phyloP scores from a whole-genome alignment of 208 protist species.

The Acanthamoeba healyi region DNA sequence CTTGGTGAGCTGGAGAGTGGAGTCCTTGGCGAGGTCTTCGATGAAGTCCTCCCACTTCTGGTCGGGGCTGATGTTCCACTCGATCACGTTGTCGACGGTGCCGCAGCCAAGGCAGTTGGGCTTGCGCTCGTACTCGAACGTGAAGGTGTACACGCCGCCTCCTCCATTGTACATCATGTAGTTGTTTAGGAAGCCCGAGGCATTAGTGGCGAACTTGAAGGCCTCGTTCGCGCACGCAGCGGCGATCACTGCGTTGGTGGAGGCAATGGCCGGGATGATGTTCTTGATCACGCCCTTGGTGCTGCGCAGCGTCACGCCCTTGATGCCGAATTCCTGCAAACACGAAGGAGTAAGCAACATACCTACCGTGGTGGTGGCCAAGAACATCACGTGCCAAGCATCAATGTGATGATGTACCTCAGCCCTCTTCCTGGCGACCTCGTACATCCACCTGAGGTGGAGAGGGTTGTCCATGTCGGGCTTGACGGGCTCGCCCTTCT shows the following conservation, averaged over 20 bases:
- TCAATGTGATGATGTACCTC: background rate
- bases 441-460: conserved; percentile 87
- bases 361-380: background rate
- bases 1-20: conserved; percentile 23
- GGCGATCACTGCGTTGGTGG: conserved; percentile 97
- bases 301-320: conserved; percentile 94
- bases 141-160: conserved; percentile 21
- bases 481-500: conserved; percentile 28
- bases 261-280: conserved; percentile 99
- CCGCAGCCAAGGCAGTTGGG: conserved; percentile 30
- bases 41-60: conserved; percentile 51
- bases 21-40: conserved; percentile 18
- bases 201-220: conserved; percentile 49
- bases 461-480: conserved; percentile 88
- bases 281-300: conserved; percentile 98
- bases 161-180: conserved; percentile 58
- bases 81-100: conserved; percentile 48
- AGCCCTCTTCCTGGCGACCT: conserved; percentile 90
- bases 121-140: conserved; percentile 48
- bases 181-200: conserved; percentile 47
- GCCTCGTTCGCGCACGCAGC: conserved; percentile 92
- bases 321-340: conserved; percentile 89
- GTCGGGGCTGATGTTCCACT: background rate
- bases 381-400: no score
- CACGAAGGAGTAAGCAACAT: background rate